phyloP scores from a whole-genome alignment of 352 stramenopile species.

The Globisporangium nodosum region DNA sequence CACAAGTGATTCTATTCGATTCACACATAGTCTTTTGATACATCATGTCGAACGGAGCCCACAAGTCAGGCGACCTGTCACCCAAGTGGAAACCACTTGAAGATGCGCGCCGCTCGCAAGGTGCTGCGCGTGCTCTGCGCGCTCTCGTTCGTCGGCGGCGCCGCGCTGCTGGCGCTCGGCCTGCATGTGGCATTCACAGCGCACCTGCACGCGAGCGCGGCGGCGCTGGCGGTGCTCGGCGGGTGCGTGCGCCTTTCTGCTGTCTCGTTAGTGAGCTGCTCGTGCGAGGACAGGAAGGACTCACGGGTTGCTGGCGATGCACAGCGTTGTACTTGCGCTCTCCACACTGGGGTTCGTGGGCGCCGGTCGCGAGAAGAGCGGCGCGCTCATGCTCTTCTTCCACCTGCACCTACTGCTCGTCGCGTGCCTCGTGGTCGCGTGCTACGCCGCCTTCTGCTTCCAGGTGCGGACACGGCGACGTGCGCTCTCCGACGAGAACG shows the following conservation, averaged over 20 bases:
- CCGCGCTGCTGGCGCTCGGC: constrained; percentile 41
- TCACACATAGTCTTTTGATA: background rate
- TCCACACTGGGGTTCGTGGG: constrained; percentile 58
- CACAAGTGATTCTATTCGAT: background rate
- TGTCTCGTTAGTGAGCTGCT: background rate
- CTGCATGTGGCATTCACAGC: constrained; percentile 45
- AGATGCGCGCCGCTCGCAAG: constrained; percentile 62
- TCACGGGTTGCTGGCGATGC: background rate
- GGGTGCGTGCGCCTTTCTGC: constrained; percentile 9
- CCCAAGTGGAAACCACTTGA: background rate
- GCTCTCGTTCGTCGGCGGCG: constrained; percentile 48
- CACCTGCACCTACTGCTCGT: constrained; percentile 67
- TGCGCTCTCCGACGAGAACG: background rate
- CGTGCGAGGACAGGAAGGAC: background rate
- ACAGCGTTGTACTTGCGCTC: constrained; percentile 37
- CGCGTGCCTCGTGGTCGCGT: constrained; percentile 51
- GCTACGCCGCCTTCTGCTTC: constrained; percentile 63
- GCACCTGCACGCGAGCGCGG: constrained; percentile 45
- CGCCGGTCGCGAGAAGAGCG: constrained; percentile 59
- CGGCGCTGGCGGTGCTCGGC: constrained; percentile 36
- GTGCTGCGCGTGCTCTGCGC: constrained; percentile 51
- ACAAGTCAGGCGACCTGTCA: background rate
- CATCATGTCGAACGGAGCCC: background rate
- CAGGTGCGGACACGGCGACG: constrained; percentile 13
- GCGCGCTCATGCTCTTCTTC: constrained; percentile 67